A percentile compares a stretch with the other conserved stretches of the same genome.
Evolutionary conservation across 164 flowering plant genomes (phyloP).

Genomic region (Sedum album): DNA sequence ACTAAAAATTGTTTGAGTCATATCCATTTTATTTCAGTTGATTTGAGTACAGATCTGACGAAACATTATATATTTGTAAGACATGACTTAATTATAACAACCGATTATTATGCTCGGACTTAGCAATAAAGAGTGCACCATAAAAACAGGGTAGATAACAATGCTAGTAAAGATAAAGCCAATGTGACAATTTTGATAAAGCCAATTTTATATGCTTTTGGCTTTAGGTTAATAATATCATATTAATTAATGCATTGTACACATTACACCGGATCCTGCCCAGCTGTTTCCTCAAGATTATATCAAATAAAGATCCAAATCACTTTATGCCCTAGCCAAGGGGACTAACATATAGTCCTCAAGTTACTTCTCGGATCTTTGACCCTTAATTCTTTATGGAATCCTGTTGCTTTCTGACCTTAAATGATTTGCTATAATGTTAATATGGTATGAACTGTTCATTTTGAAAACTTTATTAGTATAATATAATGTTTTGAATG

Average conservation of each 20-base stretch:
- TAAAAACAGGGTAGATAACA: not conserved
- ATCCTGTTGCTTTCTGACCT: not conserved
- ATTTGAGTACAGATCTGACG: no score
- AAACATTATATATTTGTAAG: no score
- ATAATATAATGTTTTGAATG: no score
- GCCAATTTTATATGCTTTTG: not conserved
- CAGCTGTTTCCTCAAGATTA: not conserved
- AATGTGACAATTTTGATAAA: not conserved
- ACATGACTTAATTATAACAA: no score
- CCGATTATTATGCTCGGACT: not conserved
- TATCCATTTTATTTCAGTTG: no score
- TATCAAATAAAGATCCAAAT: not conserved
- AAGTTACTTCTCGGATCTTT: not conserved
- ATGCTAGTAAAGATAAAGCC: not conserved
- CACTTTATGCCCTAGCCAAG: slow-evolving; percentile 1
- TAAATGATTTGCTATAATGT: not conserved
- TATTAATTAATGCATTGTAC: not conserved
- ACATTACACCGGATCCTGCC: not conserved
- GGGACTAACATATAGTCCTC: not conserved
- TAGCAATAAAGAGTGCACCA: not conserved
- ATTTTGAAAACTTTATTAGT: no score
- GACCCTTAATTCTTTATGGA: not conserved
- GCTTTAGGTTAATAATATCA: not conserved
- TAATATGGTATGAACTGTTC: no score
- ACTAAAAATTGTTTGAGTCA: no score